phyloP scores from a whole-genome alignment of 192 early-diverging fungal species.

The Backusella liffmaniae region DNA sequence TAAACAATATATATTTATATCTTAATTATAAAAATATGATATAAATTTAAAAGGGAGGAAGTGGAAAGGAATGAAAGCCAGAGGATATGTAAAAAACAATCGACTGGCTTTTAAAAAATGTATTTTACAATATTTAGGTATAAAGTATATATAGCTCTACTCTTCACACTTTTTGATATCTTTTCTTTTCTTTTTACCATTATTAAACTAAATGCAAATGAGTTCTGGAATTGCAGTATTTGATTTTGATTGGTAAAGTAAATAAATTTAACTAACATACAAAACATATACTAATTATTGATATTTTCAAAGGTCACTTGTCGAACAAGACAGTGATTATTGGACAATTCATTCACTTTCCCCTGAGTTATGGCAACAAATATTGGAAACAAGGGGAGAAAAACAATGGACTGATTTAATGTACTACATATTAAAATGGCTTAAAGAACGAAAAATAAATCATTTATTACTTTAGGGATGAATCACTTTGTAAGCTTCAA shows the following conservation, averaged over 20 bases:
- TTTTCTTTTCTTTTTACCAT: background rate
- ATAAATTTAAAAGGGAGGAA: background rate
- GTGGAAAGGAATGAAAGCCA: background rate
- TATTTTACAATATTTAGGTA: background rate
- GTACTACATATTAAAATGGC: slow-evolving; percentile 12
- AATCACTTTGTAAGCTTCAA: slow-evolving; percentile 32
- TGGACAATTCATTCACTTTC: slow-evolving; percentile 46
- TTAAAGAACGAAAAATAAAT: background rate
- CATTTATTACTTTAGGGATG: slow-evolving; percentile 20
- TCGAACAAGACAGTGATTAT: slow-evolving; percentile 59
- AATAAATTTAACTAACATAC: background rate
- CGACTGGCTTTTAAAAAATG: background rate
- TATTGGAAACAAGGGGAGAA: slow-evolving; percentile 10
- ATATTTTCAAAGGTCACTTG: slow-evolving; percentile 49
- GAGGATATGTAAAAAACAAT: background rate
- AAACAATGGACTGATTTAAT: slow-evolving; percentile 69
- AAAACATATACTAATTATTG: background rate
- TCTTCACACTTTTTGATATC: background rate
- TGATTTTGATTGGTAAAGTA: slow-evolving; percentile 68
- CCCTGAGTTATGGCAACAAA: slow-evolving; percentile 32
- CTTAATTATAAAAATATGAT: background rate
- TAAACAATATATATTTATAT: background rate
- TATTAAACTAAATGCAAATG: background rate
- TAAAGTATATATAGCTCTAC: background rate
- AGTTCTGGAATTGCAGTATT: slow-evolving; percentile 48